phyloP scores from a whole-genome alignment of 1,284 basidiomycete genomes.

The Apiotrichum porosum region DNA sequence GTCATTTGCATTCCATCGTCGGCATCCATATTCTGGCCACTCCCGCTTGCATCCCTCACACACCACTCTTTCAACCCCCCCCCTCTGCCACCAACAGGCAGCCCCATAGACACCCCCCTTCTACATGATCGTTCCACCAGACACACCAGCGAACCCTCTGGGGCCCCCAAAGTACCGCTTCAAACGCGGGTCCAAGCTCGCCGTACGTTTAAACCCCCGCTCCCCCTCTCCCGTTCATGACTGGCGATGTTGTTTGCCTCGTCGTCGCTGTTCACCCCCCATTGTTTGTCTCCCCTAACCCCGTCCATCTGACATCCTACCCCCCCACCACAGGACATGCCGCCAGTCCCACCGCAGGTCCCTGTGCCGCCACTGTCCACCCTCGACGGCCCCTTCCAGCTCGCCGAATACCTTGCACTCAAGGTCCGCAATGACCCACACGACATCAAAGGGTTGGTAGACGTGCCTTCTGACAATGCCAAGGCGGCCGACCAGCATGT shows the following conservation, averaged over 20 bases:
- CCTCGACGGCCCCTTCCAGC: conserved; percentile 83
- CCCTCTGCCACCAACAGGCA: no score
- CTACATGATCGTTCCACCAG: conserved; percentile 25
- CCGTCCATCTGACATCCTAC: not conserved
- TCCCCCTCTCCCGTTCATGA: no score
- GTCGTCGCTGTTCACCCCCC: not conserved
- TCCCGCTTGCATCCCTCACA: no score
- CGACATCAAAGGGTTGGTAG: conserved; percentile 75
- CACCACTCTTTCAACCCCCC: not conserved
- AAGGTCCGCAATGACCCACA: conserved; percentile 80
- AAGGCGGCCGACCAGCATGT: conserved; percentile 51
- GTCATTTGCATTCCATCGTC: no score
- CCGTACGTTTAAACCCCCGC: conserved; percentile 10
- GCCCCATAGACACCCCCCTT: no score
- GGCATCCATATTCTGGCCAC: no score
- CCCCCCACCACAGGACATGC: conserved; percentile 28
- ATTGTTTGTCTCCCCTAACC: not conserved
- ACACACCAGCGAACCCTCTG: conserved; percentile 5
- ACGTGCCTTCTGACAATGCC: conserved; percentile 55
- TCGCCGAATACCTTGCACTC: conserved; percentile 89
- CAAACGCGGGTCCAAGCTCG: conserved; percentile 28
- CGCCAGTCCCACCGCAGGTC: conserved; percentile 22
- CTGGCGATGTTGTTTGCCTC: no score
- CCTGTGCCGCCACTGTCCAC: conserved; percentile 33
- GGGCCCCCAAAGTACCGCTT: conserved; percentile 20